Evolutionary conservation across 345 rosid species (phyloP).

Genomic region (Murraya paniculata): DNA sequence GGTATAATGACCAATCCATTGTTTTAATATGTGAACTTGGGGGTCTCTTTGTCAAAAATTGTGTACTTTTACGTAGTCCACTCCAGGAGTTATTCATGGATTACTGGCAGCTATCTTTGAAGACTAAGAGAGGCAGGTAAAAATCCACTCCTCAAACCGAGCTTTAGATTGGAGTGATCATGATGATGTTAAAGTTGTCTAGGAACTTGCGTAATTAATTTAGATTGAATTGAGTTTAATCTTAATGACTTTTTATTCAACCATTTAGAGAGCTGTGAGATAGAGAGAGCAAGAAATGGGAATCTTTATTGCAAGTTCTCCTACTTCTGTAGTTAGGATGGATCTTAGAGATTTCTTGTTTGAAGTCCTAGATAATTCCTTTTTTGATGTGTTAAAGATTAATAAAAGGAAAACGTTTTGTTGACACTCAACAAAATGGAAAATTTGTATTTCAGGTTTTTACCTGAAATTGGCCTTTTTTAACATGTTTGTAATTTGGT

Average conservation of each 20-base stretch:
- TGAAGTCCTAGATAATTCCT: neutral
- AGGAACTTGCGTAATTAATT: neutral
- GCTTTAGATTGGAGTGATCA: neutral
- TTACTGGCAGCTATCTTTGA: neutral
- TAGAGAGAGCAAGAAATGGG: neutral
- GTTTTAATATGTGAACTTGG: neutral
- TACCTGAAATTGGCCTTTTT: neutral
- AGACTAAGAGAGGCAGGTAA: neutral
- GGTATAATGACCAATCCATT: neutral
- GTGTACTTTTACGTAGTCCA: neutral
- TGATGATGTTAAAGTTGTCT: neutral
- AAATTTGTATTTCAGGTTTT: neutral
- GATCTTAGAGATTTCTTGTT: neutral
- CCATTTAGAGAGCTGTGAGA: neutral
- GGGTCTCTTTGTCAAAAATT: neutral
- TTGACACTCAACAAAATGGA: neutral
- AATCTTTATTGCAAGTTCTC: neutral
- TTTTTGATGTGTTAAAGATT: neutral
- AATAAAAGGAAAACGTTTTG: neutral
- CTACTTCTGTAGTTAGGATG: neutral
- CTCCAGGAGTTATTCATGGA: neutral
- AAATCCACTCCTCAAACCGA: neutral
- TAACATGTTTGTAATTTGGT: neutral
- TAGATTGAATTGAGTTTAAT: neutral
- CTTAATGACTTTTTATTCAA: neutral